These are phyloP conservation scores for Parathielavia appendiculata DNA, from an alignment of 495 filamentous ascomycete genomes.

Conservation along the genomic window DNA sequence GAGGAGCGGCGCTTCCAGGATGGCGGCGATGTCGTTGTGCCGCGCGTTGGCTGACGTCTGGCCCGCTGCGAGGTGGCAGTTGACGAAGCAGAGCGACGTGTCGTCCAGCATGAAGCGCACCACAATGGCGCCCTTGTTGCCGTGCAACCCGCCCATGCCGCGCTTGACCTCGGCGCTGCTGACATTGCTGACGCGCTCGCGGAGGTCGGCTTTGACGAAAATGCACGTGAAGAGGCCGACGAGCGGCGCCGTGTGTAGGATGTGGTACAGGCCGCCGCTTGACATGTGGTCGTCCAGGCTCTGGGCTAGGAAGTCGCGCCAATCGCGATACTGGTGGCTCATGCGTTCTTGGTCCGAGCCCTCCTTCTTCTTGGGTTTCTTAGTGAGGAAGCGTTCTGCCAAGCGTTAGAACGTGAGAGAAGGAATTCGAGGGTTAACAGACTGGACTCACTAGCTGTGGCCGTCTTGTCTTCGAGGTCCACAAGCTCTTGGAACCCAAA, in stretches of 20 bases:
- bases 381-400: constrained; percentile 56
- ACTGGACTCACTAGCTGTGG: constrained; percentile 73
- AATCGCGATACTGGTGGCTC: constrained; percentile 95
- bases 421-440: neutral
- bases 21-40: constrained; percentile 88
- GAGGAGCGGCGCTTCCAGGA: constrained; percentile 71
- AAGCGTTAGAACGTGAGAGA: constrained; percentile 23
- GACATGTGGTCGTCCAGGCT: constrained; percentile 80
- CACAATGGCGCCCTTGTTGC: constrained; percentile 95
- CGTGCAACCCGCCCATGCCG: constrained; percentile 87
- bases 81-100: constrained; percentile 89
- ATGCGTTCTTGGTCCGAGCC: constrained; percentile 86
- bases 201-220: constrained; percentile 78
- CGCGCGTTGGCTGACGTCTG: constrained; percentile 84
- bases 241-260: constrained; percentile 82
- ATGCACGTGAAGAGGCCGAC: constrained; percentile 94
- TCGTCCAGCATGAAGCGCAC: constrained; percentile 88
- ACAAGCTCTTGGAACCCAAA: constrained; percentile 98
- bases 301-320: constrained; percentile 81
- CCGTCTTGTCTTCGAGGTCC: constrained; percentile 92
- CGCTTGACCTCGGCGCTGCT: constrained; percentile 82
- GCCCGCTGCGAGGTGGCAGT: constrained; percentile 94
- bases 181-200: constrained; percentile 68
- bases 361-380: constrained; percentile 80
- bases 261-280: constrained; percentile 64